Evolutionary conservation across 305 asterid genomes (phyloP), one percentile per base, ranked within the genome.

Genomic region (Fraxinus baroniana): DNA sequence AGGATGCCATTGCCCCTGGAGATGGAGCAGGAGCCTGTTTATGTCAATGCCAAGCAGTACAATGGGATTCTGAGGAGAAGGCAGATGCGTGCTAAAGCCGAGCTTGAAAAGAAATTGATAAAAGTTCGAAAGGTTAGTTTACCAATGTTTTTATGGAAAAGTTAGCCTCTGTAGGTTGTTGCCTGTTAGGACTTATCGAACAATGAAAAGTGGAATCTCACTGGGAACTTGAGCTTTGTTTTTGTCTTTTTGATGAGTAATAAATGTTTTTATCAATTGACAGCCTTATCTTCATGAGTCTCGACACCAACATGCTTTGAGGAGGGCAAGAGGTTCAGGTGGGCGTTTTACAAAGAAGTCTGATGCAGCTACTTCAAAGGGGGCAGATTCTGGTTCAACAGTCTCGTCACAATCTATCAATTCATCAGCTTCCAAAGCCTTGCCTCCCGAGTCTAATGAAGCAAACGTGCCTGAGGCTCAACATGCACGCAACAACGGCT

Each of bases 201-300:
- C 26, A 7, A 18, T 36, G 46, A 72, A 60, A 68, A 10, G 55
- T 36, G 49, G 75, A 24, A 36, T 74, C 35, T 9, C 26, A 20
- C 62, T 28, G 18, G 52, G 68, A 80, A 24, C 78, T 70, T 33
- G 0, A 36, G 64, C 2, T 77, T 10, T 46, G 17, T 77, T 44
- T 73, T 9, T 26, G 57, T 60, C 70, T 60, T 39, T 3, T 28
- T 64, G 24, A 30, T 46, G n/a, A 81, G 2, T 22, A 83, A 39
- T 60, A 57, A 81, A 49, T 74, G 76, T 78, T 62, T 75, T 79
- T 83, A 35, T 35, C 75, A 57, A 74, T 78, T 52, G 41, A 66
- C 91, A 94, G 98, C 98, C 97, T 24, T 94, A 94, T 82, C 95
- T 94, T 68, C 97, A 94, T 6, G 98, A 94, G 86, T 94, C 98